phyloP scores from a whole-genome alignment of 2,329 filamentous ascomycete genomes.

The Tolypocladium album region DNA sequence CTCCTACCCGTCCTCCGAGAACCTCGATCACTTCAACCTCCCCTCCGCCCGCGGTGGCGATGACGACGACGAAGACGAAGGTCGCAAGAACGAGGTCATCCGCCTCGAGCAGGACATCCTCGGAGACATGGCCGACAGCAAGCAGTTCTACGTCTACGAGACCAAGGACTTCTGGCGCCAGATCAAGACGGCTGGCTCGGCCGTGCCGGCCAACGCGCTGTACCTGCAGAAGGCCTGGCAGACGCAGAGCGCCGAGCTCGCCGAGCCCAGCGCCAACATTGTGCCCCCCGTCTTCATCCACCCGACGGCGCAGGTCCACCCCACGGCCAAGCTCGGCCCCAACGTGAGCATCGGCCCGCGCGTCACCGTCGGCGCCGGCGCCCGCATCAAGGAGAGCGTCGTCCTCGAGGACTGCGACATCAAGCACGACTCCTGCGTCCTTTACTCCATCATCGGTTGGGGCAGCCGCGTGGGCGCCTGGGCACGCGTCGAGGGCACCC shows the following conservation, averaged over 20 bases:
- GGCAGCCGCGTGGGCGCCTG: conserved; percentile 93
- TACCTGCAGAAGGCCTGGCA: conserved; percentile 95
- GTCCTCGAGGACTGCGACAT: conserved; percentile 92
- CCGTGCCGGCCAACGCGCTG: conserved; percentile 90
- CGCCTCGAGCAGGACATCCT: conserved; percentile 96
- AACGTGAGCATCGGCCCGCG: conserved; percentile 96
- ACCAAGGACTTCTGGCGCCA: conserved; percentile 99
- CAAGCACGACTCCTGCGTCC: conserved; percentile 89
- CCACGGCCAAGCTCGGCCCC: conserved; percentile 90
- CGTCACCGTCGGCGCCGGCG: conserved; percentile 73
- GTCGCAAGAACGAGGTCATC: conserved; percentile 75
- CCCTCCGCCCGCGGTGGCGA: conserved; percentile 18
- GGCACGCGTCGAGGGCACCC: conserved; percentile 93
- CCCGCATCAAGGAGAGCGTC: conserved; percentile 88
- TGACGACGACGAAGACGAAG: conserved; percentile 60
- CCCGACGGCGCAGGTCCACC: conserved; percentile 80
- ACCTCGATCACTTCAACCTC: conserved; percentile 61
- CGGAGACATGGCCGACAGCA: conserved; percentile 88
- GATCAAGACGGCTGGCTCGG: conserved; percentile 97
- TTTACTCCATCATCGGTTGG: conserved; percentile 97
- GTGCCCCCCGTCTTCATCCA: conserved; percentile 92
- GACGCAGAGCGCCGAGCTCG: conserved; percentile 64
- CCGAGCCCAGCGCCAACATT: conserved; percentile 74
- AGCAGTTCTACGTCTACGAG: conserved; percentile 97
- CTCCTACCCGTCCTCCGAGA: conserved; percentile 93